Evolutionary conservation across 805 yeast genomes (phyloP), one percentile per base, ranked within the genome.

Genomic region (Priceomyces melissophilus): DNA sequence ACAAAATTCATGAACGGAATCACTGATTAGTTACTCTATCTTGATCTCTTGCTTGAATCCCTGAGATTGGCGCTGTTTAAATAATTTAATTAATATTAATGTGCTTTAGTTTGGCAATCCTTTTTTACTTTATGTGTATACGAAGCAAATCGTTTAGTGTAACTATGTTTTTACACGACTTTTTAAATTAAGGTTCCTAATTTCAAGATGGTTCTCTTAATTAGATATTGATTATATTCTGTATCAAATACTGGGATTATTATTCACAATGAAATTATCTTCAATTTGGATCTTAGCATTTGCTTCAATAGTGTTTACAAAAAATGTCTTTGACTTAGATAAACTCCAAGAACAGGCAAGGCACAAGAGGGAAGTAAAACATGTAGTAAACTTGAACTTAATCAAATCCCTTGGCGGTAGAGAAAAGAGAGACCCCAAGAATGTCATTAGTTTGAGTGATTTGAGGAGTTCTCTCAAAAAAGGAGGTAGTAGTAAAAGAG

Each of bases 371-470:
- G 56, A 51, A 25, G 49, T 52, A 12, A 52, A 53, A 30, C 51
- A 54, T 33, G 44, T 45, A 10, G n/a, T 43, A 16, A 27, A 45
- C 36, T 38, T 45, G 38, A 14, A 15, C 12, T n/a, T 25, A 25
- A 30, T 37, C 14, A 34, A 23, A 33, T 30, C 14, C 3, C 26
- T 25, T 17, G 40, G 10, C 5, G 37, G 25, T 10, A 32, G 12
- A 31, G 8, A 23, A 8, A 46, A 53, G 35, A 44, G 58, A 29
- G 58, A 51, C 9, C 48, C 59, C 10, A 51, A 46, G 37, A 52
- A 53, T 40, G 41, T 55, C 34, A 48, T 44, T 6, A 31, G 45
- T 10, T 45, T 55, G 13, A 43, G 46, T 4, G 39, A 43, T 1
- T 40, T 53, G 26, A 45, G 42, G 31, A 43, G 12, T 14, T 13